Percentiles rank a stretch among this genome's conserved stretches.
Evolutionary conservation across 352 stramenopile genomes (phyloP).

Genomic region (Globisporangium uncinulatum): DNA sequence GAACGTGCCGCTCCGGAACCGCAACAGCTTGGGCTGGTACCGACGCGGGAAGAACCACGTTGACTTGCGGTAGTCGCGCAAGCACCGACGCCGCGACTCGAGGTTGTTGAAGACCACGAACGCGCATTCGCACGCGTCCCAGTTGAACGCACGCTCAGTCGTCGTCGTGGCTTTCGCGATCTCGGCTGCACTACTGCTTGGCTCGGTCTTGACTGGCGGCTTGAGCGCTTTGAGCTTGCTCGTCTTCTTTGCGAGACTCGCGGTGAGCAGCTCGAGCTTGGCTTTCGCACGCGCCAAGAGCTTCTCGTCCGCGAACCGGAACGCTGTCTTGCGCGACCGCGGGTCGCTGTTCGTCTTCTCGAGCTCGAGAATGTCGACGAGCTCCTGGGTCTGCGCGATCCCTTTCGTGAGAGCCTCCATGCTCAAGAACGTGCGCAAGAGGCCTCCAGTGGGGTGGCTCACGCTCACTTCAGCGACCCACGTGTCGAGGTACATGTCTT

Average conservation of each 20-base stretch:
- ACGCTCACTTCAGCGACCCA: slow-evolving; percentile 87
- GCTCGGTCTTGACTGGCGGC: slow-evolving; percentile 15
- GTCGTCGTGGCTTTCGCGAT: slow-evolving; percentile 29
- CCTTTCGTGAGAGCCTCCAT: slow-evolving; percentile 61
- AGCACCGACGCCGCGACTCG: slow-evolving; percentile 63
- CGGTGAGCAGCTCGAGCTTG: slow-evolving; percentile 24
- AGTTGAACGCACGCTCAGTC: slow-evolving; percentile 38
- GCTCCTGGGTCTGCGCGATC: slow-evolving; percentile 36
- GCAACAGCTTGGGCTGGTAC: slow-evolving; percentile 51
- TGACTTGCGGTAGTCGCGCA: slow-evolving; percentile 72
- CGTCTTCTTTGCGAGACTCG: slow-evolving; percentile 43
- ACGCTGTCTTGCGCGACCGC: slow-evolving; percentile 22
- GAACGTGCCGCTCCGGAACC: slow-evolving; percentile 49
- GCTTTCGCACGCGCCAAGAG: slow-evolving; percentile 28
- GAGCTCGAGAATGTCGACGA: slow-evolving; percentile 13
- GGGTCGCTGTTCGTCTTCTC: slow-evolving; percentile 23
- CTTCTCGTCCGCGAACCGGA: slow-evolving; percentile 29
- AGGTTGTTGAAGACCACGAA: slow-evolving; percentile 89
- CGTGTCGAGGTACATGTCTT: slow-evolving; percentile 66
- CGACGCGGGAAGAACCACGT: slow-evolving; percentile 28
- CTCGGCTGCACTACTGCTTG: slow-evolving; percentile 4
- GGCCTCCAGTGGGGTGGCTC: slow-evolving; percentile 59
- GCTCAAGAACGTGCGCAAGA: slow-evolving; percentile 65
- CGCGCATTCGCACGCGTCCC: slow-evolving; percentile 62
- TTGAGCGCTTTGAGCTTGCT: slow-evolving; percentile 65